Base-by-base conservation (phyloP, 176 grass and related monocot genomes). In the Triticum dicoccoides region DNA sequence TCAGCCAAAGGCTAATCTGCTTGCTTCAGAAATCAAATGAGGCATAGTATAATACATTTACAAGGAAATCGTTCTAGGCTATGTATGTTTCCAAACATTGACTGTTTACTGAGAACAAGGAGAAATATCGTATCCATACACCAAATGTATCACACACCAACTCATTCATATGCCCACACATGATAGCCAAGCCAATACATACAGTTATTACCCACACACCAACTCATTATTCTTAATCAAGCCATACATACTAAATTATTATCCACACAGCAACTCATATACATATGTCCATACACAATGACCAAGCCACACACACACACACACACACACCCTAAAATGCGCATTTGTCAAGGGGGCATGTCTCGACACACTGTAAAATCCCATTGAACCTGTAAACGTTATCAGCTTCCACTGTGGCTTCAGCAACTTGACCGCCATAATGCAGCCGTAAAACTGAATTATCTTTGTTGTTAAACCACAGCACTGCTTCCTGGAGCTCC, bases 351-450 rank as follows among this genome's bases (percentile, higher is more conserved):
- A 79, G 20, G 81, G 65, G 39, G 14, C 88, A 91, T 62, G 27
- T 80, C 52, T 89, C 88, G 21, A 92, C 59, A 68, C 92, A 97
- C 56, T 91, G 84, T 51, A 97, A 76, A 56, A 72, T 15, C 24
- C 38, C 76, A 76, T 84, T 87, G 76, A 97, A 94, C 78, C 24
- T 97, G 76, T 97, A 97, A 56, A 89, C 45, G 59, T 58, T 88
- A 25, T 90, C 84, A 10, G 21, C 10, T 32, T 62, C 64, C 86
- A 92, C 41, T 42, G 47, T 52, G 47, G 92, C 73, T n/a, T 49
- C 35, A 6, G 64, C 56, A 54, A 83, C 66, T 51, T 32, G 51
- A 52, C 58, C 90, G 8, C 67, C 41, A 5, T 92, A 94, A 74
- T 92, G 87, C 81, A 97, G 34, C 79, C 67, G 82, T 25, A 78